Conservation (phyloP, 1,284 basidiomycete genomes). For the Cutaneotrichosporon mucoides region DNA sequence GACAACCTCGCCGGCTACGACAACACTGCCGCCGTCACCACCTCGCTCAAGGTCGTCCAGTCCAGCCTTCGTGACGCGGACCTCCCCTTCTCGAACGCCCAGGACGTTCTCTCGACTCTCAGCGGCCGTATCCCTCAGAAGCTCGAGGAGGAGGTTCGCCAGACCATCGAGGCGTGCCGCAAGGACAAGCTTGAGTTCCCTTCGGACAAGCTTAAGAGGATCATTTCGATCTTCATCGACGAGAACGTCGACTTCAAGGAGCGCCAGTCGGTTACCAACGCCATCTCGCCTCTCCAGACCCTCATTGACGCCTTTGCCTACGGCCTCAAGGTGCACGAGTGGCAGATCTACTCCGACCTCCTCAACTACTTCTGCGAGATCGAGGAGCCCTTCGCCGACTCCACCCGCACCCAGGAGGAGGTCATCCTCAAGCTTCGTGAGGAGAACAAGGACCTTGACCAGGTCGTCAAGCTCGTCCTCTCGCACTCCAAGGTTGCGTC, state of each 20-base stretch:
- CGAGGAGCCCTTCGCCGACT: constrained; percentile 81
- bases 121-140: constrained; percentile 90
- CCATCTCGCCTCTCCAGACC: constrained; percentile 68
- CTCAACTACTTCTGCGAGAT: constrained; percentile 56
- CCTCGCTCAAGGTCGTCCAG: constrained; percentile 45
- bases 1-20: constrained; percentile 95
- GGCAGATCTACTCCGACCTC: constrained; percentile 50
- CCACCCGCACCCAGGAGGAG: constrained; percentile 76
- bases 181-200: constrained; percentile 82
- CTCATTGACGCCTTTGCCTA: constrained; percentile 76
- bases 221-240: constrained; percentile 76
- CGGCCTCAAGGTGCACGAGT: constrained; percentile 85
- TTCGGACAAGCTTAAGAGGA: constrained; percentile 52
- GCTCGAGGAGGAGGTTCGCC: constrained; percentile 81
- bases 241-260: constrained; percentile 77
- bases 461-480: constrained; percentile 79
- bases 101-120: constrained; percentile 78
- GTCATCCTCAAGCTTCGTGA: constrained; percentile 86
- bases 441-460: constrained; percentile 87
- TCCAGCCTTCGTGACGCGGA: constrained; percentile 63
- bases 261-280: constrained; percentile 67
- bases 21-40: constrained; percentile 59
- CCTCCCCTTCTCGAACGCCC: constrained; percentile 83
- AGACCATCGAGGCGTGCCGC: constrained; percentile 69
- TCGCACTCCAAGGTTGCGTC: constrained; percentile 93